Percentiles rank a stretch among this genome's conserved stretches.
phyloP scores from a whole-genome alignment of 306 rosid genomes.

The Inga laurina region DNA sequence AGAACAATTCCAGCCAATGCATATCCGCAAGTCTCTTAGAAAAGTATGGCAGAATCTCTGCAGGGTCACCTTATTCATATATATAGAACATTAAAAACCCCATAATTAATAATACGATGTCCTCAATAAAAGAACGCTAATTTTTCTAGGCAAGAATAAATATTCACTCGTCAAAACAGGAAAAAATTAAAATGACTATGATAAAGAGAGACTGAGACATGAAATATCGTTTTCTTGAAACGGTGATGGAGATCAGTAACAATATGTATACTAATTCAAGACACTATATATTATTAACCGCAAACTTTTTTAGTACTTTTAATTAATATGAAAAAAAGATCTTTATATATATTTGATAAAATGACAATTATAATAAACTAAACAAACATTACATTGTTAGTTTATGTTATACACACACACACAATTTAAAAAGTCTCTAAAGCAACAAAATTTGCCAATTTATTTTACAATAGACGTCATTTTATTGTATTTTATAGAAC shows the following conservation, averaged over 20 bases:
- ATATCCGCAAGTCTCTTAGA: background rate
- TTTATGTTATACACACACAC: too few relatives aligned
- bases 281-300: background rate
- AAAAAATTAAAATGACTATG: background rate
- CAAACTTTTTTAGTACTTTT: background rate
- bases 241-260: background rate
- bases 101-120: background rate
- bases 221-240: background rate
- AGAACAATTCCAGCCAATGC: background rate
- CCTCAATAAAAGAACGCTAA: background rate
- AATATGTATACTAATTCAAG: background rate
- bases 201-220: background rate
- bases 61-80: background rate
- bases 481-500: background rate
- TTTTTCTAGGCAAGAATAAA: background rate
- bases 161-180: background rate
- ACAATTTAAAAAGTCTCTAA: background rate
- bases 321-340: background rate
- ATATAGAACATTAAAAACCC: background rate
- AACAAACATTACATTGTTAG: too few relatives aligned
- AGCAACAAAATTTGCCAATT: background rate
- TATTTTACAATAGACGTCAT: background rate
- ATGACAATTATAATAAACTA: too few relatives aligned
- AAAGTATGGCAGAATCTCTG: background rate
- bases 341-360: too few relatives aligned